These are phyloP conservation scores for Penicillium sp. DNA, from an alignment of 2,329 filamentous ascomycete species.

Conservation along the genomic window DNA sequence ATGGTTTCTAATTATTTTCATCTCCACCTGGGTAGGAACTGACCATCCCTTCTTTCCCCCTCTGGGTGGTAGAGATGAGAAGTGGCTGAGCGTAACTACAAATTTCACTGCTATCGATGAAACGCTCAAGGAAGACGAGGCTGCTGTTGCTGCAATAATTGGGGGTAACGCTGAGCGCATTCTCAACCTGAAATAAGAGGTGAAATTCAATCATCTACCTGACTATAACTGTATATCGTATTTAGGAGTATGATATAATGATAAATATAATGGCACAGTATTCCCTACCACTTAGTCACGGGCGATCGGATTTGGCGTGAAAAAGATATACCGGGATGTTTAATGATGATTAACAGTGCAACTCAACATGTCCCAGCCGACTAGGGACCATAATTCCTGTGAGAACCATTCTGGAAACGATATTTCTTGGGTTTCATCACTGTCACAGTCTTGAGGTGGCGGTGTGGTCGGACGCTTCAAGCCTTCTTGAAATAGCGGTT, in stretches of 20 bases:
- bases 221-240: not conserved
- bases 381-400: slow-evolving; percentile 59
- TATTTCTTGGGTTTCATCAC: slow-evolving; percentile 27
- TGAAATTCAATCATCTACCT: not conserved
- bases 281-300: not conserved
- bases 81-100: slow-evolving; percentile 53
- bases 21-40: slow-evolving; percentile 42
- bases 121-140: slow-evolving; percentile 38
- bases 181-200: slow-evolving; percentile 34
- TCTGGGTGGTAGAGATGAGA: slow-evolving; percentile 36
- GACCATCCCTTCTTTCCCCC: slow-evolving; percentile 53
- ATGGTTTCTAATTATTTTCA: not conserved
- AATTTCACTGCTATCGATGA: slow-evolving; percentile 51
- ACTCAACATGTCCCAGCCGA: slow-evolving; percentile 59
- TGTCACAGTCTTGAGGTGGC: slow-evolving; percentile 20
- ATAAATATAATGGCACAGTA: not conserved
- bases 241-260: not conserved
- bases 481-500: slow-evolving; percentile 33
- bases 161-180: slow-evolving; percentile 51
- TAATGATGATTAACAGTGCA: not conserved
- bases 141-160: slow-evolving; percentile 41
- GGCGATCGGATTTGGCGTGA: not conserved
- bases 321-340: not conserved
- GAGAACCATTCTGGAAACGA: slow-evolving; percentile 59
- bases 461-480: slow-evolving; percentile 29